phyloP scores from a whole-genome alignment of 176 grass and related monocot genomes.

The Urochloa ruziziensis region DNA sequence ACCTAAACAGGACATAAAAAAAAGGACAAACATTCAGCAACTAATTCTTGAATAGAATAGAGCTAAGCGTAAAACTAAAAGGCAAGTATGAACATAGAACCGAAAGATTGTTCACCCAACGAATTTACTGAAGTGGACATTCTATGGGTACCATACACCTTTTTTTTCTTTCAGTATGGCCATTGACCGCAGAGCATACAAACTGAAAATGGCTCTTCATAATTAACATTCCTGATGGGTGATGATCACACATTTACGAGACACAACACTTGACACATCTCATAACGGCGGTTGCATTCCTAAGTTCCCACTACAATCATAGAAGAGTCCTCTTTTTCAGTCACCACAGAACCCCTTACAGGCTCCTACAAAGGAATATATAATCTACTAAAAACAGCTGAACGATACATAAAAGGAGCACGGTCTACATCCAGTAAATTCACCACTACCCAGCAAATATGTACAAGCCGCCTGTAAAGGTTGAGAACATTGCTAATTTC shows the following conservation, averaged over 20 bases:
- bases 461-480: background rate
- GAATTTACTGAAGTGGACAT: background rate
- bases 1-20: slow-evolving; percentile 45
- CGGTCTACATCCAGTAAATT: background rate
- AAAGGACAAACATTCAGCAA: background rate
- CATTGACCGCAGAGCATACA: background rate
- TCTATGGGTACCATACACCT: background rate
- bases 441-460: background rate
- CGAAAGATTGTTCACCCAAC: background rate
- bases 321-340: background rate
- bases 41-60: too few relatives aligned
- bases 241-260: background rate
- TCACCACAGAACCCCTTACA: background rate
- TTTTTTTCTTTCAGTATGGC: background rate
- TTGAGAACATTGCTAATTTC: background rate
- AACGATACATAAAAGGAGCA: background rate
- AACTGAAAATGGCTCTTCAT: background rate
- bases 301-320: background rate
- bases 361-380: background rate
- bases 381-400: background rate
- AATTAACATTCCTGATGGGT: background rate
- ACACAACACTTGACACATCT: background rate
- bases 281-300: background rate
- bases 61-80: too few relatives aligned
- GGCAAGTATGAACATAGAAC: background rate